Base-by-base conservation (phyloP, 257 asterid genomes). In the Penstemon newberryi region DNA sequence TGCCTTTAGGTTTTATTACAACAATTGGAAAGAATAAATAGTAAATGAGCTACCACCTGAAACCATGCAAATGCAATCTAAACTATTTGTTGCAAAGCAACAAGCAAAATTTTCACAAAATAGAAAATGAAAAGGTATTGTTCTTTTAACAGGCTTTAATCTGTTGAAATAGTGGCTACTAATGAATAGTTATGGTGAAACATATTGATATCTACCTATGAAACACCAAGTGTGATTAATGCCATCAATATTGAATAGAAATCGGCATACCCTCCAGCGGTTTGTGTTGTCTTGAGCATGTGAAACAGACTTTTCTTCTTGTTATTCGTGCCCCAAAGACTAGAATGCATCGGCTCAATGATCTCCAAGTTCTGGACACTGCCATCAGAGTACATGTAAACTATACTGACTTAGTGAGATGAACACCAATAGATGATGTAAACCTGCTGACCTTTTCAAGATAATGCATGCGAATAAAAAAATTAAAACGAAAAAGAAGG, bases 281-380 rank as follows among this genome's bases (percentile, higher is more conserved):
- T 93, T 76, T 90, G 77, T 64, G 99, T 93, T 62, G 96, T 86
- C 87, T 87, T 90, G 80, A 93, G 96, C 97, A 88, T 86, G 77
- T 89, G 96, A 84, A 93, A 93, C 72, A 93, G 79, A 73, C 99
- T 90, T 83, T 87, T 85, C 84, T 93, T 93, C 75, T 85, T 93
- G 83, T 46, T 83, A 83, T 72, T 87, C 62, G 94, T 81, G 5
- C 95, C 96, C 82, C 82, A 72, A 70, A 90, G 95, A 73, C 85
- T 75, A 56, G 90, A 75, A 75, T 90, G 95, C 87, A 87, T 85
- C 53, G 97, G 88, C 80, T 93, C 99, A 61, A 90, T 88, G 67
- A 93, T 85, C 81, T 93, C 99, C 89, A 93, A 81, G 83, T 93
- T 93, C 78, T 87, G 97, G 65, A 93, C 95, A 64, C 99, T 93